Evolutionary conservation across 495 filamentous ascomycete species (phyloP), one percentile per base, ranked within the genome.

Genomic region (Amphirosellinia nigrospora): DNA sequence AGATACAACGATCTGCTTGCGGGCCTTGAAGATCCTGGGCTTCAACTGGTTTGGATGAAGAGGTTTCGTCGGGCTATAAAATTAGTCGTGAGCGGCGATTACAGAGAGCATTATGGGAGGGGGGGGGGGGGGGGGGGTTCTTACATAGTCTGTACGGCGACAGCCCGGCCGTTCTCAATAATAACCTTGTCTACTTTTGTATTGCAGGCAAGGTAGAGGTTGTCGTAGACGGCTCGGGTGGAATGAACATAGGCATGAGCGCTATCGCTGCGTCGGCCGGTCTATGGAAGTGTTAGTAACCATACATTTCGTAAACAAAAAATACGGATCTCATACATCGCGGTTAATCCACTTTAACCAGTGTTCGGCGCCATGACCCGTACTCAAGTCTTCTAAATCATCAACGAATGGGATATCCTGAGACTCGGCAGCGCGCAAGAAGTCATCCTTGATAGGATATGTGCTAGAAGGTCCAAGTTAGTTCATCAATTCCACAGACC

Each of bases 121-220:
- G n/a, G n/a, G n/a, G n/a, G n/a, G n/a, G n/a, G n/a, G n/a, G n/a
- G n/a, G n/a, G 10, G 15, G n/a, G 15, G 3, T 7, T 38, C 79
- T 73, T 78, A 82, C 77, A 84, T 80, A 38, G 81, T 83, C 59
- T 85, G 84, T 28, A 93, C 87, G 46, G 85, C 90, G 13, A 91
- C 88, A 4, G 90, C 90, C 38, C 85, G 81, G 36, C 87, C 88
- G 68, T 91, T 86, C 68, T 94, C 90, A 60, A 95, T 87, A 66
- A 94, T 91, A 16, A 93, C 82, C 77, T 91, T 93, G 75, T 93
- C 91, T n/a, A 92, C 88, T 77, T 94, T 95, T 74, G 91, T 94
- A 79, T 93, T 92, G 78, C 87, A 90, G 71, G 89, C 88, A 1
- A 95, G 82, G 73, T 93, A 92, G 30, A 95, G 81, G 76, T 94